These are phyloP conservation scores for Phallus indusiatus DNA, from an alignment of 768 basidiomycete genomes.

Conservation along the genomic window DNA sequence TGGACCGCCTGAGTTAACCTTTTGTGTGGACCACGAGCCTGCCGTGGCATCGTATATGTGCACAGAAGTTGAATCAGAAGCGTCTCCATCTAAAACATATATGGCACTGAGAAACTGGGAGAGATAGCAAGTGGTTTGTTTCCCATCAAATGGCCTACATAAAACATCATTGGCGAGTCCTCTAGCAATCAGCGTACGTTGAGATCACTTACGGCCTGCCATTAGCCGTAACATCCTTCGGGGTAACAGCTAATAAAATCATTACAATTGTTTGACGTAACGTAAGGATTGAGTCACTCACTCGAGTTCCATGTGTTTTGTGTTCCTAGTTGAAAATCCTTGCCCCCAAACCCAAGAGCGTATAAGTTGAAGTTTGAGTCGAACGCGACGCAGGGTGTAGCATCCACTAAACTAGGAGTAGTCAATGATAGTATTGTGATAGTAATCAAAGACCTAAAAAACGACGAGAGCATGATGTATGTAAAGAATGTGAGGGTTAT, in stretches of 20 bases:
- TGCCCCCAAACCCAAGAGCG: conserved; percentile 73
- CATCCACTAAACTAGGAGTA: conserved; percentile 13
- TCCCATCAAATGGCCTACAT: conserved; percentile 53
- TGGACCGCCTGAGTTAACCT: conserved; percentile 32
- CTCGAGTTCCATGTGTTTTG: conserved; percentile 58
- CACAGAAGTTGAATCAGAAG: conserved; percentile 53
- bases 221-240: conserved; percentile 59
- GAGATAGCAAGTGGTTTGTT: conserved; percentile 61
- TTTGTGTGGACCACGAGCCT: conserved; percentile 74
- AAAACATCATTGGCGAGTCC: neutral
- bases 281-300: conserved; percentile 17
- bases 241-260: conserved; percentile 31
- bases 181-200: neutral
- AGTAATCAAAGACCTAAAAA: neutral
- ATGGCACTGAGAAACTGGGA: conserved; percentile 80
- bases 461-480: neutral
- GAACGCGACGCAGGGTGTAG: conserved; percentile 61
- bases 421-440: neutral
- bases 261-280: neutral
- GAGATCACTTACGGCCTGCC: conserved; percentile 62
- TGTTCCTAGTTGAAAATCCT: conserved; percentile 75
- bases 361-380: conserved; percentile 77
- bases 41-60: conserved; percentile 73
- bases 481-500: neutral
- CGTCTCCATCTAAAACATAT: conserved; percentile 76